Percentiles rank a stretch among this genome's conserved stretches.
These are phyloP conservation scores for Hyphodiscus hymeniophilus DNA, from an alignment of 495 filamentous ascomycete species.

Conservation along the genomic window DNA sequence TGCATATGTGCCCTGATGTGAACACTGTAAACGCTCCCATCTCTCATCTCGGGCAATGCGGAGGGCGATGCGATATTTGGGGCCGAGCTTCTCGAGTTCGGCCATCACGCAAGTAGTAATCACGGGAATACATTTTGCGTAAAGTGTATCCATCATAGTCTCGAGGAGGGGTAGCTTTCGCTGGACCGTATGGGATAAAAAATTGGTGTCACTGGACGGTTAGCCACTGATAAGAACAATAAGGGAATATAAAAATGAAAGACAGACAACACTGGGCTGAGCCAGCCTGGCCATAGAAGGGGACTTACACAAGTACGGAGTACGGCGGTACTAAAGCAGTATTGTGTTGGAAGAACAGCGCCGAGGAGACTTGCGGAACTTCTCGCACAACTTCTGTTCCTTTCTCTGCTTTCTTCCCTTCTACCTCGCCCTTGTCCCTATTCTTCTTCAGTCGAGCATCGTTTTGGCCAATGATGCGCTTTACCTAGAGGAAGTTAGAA, in stretches of 20 bases:
- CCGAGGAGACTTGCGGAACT: slow-evolving; percentile 68
- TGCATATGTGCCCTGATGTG: slow-evolving; percentile 88
- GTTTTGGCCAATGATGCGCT: slow-evolving; percentile 51
- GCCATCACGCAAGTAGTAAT: slow-evolving; percentile 68
- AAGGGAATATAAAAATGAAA: no score
- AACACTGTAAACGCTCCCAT: slow-evolving; percentile 75
- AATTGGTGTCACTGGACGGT: slow-evolving; percentile 70
- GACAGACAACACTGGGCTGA: no score
- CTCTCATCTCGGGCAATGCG: slow-evolving; percentile 88
- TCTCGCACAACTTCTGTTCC: slow-evolving; percentile 52
- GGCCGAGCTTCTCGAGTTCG: slow-evolving; percentile 87
- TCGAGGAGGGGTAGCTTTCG: slow-evolving; percentile 82
- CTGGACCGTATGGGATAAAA: slow-evolving; percentile 84
- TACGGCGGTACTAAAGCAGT: slow-evolving; percentile 86
- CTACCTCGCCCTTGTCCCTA: slow-evolving; percentile 41
- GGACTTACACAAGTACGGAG: slow-evolving; percentile 23
- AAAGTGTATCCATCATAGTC: slow-evolving; percentile 77
- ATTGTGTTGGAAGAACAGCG: slow-evolving; percentile 94
- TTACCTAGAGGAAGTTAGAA: slow-evolving; percentile 35
- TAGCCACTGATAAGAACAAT: slow-evolving; percentile 12
- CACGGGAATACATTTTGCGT: slow-evolving; percentile 58
- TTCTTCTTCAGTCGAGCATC: slow-evolving; percentile 55
- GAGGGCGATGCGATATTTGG: slow-evolving; percentile 81
- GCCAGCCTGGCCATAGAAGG: no score
- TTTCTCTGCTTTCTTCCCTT: slow-evolving; percentile 46